Conservation (phyloP, 2,329 filamentous ascomycete genomes). For the Trichoderma sp. region DNA sequence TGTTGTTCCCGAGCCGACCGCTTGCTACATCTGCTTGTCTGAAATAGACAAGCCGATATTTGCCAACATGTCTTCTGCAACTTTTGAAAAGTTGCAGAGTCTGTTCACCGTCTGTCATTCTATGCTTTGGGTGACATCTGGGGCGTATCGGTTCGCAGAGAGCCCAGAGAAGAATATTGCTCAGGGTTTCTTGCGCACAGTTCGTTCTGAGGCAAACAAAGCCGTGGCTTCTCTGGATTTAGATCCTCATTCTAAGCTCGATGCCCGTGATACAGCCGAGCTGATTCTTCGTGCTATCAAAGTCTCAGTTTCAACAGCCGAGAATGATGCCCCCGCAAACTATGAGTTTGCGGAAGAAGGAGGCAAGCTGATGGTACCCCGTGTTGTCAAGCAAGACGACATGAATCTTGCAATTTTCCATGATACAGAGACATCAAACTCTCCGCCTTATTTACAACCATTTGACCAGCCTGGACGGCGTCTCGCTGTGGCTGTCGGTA, state of each 20-base stretch:
- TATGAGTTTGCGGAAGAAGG: constrained; percentile 39
- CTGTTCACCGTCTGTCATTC: constrained; percentile 43
- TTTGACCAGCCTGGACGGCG: constrained; percentile 45
- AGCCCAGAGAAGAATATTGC: constrained; percentile 50
- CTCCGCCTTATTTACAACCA: constrained; percentile 39
- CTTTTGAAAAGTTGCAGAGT: constrained; percentile 46
- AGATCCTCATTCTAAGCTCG: constrained; percentile 43
- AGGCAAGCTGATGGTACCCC: constrained; percentile 38
- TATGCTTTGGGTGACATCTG: constrained; percentile 47
- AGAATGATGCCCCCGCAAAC: constrained; percentile 34
- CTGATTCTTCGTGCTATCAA: constrained; percentile 40
- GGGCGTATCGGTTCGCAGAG: constrained; percentile 44
- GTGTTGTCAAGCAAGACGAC: constrained; percentile 35
- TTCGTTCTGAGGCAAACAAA: constrained; percentile 52
- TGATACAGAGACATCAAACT: constrained; percentile 32
- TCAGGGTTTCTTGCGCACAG: constrained; percentile 49
- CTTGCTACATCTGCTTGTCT: constrained; percentile 46
- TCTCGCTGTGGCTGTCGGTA: constrained; percentile 46
- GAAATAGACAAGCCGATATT: constrained; percentile 52
- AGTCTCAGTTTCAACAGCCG: constrained; percentile 31
- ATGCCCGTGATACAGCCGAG: constrained; percentile 37
- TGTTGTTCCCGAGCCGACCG: constrained; percentile 29
- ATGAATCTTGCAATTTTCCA: constrained; percentile 38
- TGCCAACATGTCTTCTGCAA: constrained; percentile 42
- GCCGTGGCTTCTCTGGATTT: constrained; percentile 52